These are phyloP conservation scores for Gelatoporia subvermispora DNA, from an alignment of 768 basidiomycete species.

Conservation along the genomic window DNA sequence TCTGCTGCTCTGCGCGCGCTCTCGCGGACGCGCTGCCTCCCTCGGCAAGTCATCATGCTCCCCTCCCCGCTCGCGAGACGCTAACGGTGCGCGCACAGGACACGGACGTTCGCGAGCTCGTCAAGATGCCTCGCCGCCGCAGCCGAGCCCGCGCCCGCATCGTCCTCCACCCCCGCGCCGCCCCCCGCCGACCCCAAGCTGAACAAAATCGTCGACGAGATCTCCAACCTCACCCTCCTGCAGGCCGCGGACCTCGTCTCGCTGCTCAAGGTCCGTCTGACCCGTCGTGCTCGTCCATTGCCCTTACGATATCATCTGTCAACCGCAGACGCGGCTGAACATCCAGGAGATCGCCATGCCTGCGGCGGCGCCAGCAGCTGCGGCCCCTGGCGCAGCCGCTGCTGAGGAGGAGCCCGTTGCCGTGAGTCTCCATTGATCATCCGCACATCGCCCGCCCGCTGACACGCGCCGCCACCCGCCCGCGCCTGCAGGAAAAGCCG, in stretches of 20 bases:
- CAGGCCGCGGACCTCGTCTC: constrained; percentile 95
- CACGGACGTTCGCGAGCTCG: constrained; percentile 17
- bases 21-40: constrained; percentile 18
- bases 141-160: constrained; percentile 34
- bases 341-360: constrained; percentile 98
- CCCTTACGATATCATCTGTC: not conserved
- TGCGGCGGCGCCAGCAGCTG: constrained; percentile 57
- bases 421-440: constrained; percentile 35
- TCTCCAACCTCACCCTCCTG: constrained; percentile 80
- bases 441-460: not conserved
- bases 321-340: constrained; percentile 74
- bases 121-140: constrained; percentile 53
- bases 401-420: constrained; percentile 60
- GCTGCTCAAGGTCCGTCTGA: constrained; percentile 69
- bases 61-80: not conserved
- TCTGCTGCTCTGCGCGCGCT: constrained; percentile 21
- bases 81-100: constrained; percentile 5
- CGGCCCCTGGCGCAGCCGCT: constrained; percentile 48
- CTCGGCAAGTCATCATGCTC: constrained; percentile 15
- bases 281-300: not conserved
- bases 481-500: constrained; percentile 71
- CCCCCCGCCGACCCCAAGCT: constrained; percentile 60
- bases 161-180: constrained; percentile 40
- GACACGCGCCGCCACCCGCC: not conserved
- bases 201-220: constrained; percentile 85